Evolutionary conservation across 176 grass and related monocot species (phyloP).

Genomic region (Phragmites australis): DNA sequence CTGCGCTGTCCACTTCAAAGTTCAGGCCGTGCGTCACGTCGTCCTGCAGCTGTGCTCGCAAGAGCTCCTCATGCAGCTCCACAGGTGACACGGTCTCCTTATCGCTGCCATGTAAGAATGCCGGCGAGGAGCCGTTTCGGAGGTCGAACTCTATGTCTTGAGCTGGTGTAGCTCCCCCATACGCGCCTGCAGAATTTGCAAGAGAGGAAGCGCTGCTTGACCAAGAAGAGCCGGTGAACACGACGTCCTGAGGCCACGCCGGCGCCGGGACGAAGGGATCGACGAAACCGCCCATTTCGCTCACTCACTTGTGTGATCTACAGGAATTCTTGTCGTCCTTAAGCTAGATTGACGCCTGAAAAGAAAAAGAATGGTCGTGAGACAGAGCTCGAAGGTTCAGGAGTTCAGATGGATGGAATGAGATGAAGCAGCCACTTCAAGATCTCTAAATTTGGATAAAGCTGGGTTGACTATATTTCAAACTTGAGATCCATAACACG

Average conservation of each 20-base stretch:
- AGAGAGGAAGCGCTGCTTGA: not conserved
- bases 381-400: conserved; percentile 1
- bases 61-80: conserved; percentile 22
- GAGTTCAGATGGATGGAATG: not conserved
- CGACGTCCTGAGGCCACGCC: conserved; percentile 38
- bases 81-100: not conserved
- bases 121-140: not conserved
- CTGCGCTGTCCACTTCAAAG: not conserved
- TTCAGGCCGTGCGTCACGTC: not conserved
- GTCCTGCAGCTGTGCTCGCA: conserved; percentile 9
- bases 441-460: not conserved
- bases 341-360: not conserved
- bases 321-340: not conserved
- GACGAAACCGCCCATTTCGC: conserved; percentile 38
- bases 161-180: not conserved
- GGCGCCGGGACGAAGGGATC: conserved; percentile 23
- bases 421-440: not conserved
- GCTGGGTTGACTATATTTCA: not conserved
- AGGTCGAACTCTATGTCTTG: conserved; percentile 4
- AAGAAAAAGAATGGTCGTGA: not conserved
- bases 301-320: not conserved
- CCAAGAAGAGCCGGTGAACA: conserved; percentile 33
- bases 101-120: not conserved
- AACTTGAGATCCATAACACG: conserved; percentile 25
- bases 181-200: not conserved